phyloP scores from a whole-genome alignment of 1,139 yeast genomes.

The Wickerhamiella pararugosa region DNA sequence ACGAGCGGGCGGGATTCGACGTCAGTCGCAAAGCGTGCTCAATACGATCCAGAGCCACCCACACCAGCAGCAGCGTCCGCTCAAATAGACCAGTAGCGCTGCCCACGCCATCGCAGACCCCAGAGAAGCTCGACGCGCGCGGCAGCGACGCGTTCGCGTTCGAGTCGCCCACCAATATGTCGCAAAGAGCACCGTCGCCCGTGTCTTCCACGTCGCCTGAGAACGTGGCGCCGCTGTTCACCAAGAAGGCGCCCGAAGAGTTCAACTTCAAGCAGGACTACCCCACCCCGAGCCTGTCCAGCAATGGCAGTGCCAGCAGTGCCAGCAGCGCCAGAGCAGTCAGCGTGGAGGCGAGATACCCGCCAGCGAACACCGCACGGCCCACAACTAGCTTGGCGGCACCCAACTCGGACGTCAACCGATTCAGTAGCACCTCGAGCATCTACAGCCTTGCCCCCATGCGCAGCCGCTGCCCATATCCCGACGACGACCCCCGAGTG shows the following conservation, averaged over 20 bases:
- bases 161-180: not conserved
- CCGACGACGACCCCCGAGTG: not conserved
- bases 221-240: too few relatives aligned
- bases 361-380: not conserved
- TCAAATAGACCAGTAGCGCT: constrained; percentile 8
- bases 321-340: not conserved
- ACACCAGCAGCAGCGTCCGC: too few relatives aligned
- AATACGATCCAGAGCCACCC: too few relatives aligned
- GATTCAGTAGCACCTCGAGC: constrained; percentile 10
- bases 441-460: constrained; percentile 5
- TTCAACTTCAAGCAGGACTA: not conserved
- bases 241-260: not conserved
- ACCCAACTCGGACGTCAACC: constrained; percentile 3
- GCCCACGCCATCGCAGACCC: not conserved
- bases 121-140: not conserved
- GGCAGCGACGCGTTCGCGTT: not conserved
- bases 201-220: too few relatives aligned
- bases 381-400: not conserved
- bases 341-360: not conserved
- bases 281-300: not conserved
- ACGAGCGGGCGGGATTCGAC: constrained; percentile 29
- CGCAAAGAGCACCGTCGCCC: too few relatives aligned
- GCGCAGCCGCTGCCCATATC: constrained; percentile 2
- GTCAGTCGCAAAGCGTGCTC: constrained; percentile 13
- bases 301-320: not conserved